phyloP scores from a whole-genome alignment of 371 early-diverging fungal genomes.

The Mucor sp. region DNA sequence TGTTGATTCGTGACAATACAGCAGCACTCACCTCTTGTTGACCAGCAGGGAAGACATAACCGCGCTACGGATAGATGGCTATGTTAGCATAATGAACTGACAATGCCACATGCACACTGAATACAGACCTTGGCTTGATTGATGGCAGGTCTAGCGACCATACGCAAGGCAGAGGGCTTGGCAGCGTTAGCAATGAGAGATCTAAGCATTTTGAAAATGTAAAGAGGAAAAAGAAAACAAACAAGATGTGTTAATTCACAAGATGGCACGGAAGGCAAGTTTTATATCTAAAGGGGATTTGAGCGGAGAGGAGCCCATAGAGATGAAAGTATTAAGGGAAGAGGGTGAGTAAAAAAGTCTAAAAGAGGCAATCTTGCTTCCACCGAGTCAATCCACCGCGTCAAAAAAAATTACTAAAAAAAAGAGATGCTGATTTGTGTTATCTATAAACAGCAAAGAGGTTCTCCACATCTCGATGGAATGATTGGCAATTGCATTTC shows the following conservation, averaged over 20 bases:
- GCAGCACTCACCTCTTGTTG: slow-evolving; percentile 53
- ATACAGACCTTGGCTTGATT: slow-evolving; percentile 27
- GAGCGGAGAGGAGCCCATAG: slow-evolving; percentile 4
- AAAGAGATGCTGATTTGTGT: slow-evolving; percentile 2
- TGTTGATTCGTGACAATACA: background rate
- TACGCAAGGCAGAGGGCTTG: slow-evolving; percentile 24
- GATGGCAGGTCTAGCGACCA: slow-evolving; percentile 24
- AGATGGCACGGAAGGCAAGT: background rate
- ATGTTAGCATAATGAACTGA: background rate
- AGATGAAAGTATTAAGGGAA: slow-evolving; percentile 1
- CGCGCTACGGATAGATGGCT: slow-evolving; percentile 37
- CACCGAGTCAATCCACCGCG: slow-evolving; percentile 57
- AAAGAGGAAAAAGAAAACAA: slow-evolving; percentile 17
- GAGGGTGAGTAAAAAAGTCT: slow-evolving; percentile 11
- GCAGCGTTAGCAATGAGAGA: slow-evolving; percentile 27
- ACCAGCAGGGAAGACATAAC: slow-evolving; percentile 65
- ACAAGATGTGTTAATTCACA: slow-evolving; percentile 12
- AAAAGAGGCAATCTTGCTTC: slow-evolving; percentile 40
- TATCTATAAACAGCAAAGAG: background rate
- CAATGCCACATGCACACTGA: background rate
- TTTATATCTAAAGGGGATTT: slow-evolving; percentile 6
- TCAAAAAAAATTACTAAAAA: slow-evolving; percentile 33
- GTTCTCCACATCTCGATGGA: background rate
- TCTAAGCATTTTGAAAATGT: slow-evolving; percentile 34
- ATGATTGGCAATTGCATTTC: background rate